Percentiles rank a stretch among this genome's conserved stretches.
These are phyloP conservation scores for Geranium brycei DNA, from an alignment of 345 rosid species.

Conservation along the genomic window DNA sequence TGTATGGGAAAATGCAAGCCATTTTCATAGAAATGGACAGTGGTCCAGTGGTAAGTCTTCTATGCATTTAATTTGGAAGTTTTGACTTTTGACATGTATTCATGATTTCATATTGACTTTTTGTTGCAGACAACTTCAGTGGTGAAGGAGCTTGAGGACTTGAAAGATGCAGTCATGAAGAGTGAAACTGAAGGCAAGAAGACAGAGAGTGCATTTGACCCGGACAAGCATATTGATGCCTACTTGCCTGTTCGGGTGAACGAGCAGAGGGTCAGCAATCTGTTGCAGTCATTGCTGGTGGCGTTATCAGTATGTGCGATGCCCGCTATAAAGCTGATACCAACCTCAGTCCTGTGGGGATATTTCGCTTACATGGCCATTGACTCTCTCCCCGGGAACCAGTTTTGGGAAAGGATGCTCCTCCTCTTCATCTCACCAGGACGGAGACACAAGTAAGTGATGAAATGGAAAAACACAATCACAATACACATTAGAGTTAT, in stretches of 20 bases:
- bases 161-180: constrained; percentile 60
- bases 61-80: not conserved
- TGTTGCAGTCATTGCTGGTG: constrained; percentile 61
- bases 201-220: constrained; percentile 33
- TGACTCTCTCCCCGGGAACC: constrained; percentile 84
- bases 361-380: constrained; percentile 87
- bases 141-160: constrained; percentile 47
- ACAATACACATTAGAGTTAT: too few species aligned
- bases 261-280: constrained; percentile 74
- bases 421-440: constrained; percentile 48
- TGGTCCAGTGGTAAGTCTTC: constrained; percentile 36
- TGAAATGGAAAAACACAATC: too few species aligned
- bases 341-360: constrained; percentile 79
- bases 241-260: constrained; percentile 75
- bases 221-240: constrained; percentile 69
- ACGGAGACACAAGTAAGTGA: constrained; percentile 55
- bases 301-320: constrained; percentile 47
- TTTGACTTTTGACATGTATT: too few species aligned
- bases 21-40: constrained; percentile 55
- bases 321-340: constrained; percentile 64
- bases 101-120: not conserved
- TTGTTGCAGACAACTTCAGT: constrained; percentile 23
- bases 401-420: constrained; percentile 66
- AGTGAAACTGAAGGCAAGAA: constrained; percentile 20
- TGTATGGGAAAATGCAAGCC: constrained; percentile 57